Evolutionary conservation across 2,329 filamentous ascomycete genomes (phyloP), one percentile per base, ranked within the genome.

Genomic region (Colletotrichum paranaense): DNA sequence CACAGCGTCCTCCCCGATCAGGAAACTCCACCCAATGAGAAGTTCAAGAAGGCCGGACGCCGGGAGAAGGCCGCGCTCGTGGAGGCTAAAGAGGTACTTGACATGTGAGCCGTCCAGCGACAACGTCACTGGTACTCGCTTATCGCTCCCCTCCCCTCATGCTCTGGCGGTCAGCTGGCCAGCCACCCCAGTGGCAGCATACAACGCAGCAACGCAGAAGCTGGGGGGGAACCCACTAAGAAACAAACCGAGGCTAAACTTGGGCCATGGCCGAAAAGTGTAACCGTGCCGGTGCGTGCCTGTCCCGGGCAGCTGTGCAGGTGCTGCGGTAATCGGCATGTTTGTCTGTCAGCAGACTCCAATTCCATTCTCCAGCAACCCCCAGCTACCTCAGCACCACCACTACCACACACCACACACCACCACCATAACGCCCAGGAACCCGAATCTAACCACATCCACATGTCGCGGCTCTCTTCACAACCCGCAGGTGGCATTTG

Each of bases 191-290:
- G 53, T 32, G 46, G 59, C 42, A 49, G 42, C 16, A 49, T 28
- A 26, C 32, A 63, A 22, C 28, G n/a, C 49, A 68, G 58, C 42
- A 63, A 16, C 28, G n/a, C 49, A 68, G 58, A 58, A 64, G 70
- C 60, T 62, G 66, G 67, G 55, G 46, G 42, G 52, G 56, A 55
- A 42, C 66, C 65, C 52, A 67, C 59, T 53, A 49, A 52, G 30
- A 53, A 69, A 70, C 64, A 72, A 66, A 67, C 73, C 73, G 73
- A 75, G 73, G 73, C 73, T 75, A 75, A 75, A 75, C 42, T 62
- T 57, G 64, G 57, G 62, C 66, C 66, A 65, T 42, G 70, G 62
- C 73, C 70, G 66, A 75, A 73, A 75, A 74, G 66, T 72, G 70
- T 58, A 73, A 62, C 38, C 56, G 60, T 75, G 71, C 67, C 62